A percentile compares a stretch with the other conserved stretches of the same genome.
phyloP scores from a whole-genome alignment of 1,284 basidiomycete species.

The Sporisorium exsertum region DNA sequence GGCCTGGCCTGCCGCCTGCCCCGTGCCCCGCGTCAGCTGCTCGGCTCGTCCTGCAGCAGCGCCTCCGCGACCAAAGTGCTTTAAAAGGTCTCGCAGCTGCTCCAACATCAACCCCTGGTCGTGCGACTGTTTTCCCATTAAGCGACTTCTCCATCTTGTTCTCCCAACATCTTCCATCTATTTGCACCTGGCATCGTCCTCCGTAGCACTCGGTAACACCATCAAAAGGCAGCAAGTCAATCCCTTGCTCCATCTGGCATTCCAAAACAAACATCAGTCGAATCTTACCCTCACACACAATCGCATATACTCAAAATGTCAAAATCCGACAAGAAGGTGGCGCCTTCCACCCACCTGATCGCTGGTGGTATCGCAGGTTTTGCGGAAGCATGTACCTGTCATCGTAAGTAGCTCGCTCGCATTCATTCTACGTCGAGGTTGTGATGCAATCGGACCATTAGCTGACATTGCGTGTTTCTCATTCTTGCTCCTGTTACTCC shows the following conservation, averaged over 20 bases:
- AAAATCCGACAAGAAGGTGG: conserved; percentile 57
- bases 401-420: conserved; percentile 61
- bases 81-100: neutral
- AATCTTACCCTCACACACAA: neutral
- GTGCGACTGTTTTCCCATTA: conserved; percentile 2
- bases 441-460: neutral
- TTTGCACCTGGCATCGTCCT: neutral
- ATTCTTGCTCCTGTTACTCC: neutral
- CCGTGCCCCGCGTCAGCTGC: conserved; percentile 7
- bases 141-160: neutral
- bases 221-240: neutral
- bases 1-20: neutral
- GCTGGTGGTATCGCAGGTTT: conserved; percentile 69
- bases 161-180: neutral
- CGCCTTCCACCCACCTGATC: conserved; percentile 68
- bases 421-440: neutral
- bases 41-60: conserved; percentile 4
- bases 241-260: neutral
- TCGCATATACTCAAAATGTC: conserved; percentile 23
- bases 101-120: neutral
- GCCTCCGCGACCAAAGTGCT: neutral
- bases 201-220: neutral
- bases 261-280: too few species aligned
- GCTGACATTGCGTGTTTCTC: conserved; percentile 1
- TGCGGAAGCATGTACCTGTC: conserved; percentile 68